Percentiles rank a stretch among this genome's conserved stretches.
These are phyloP conservation scores for Mycena vulgaris DNA, from an alignment of 768 basidiomycete species.

Conservation along the genomic window DNA sequence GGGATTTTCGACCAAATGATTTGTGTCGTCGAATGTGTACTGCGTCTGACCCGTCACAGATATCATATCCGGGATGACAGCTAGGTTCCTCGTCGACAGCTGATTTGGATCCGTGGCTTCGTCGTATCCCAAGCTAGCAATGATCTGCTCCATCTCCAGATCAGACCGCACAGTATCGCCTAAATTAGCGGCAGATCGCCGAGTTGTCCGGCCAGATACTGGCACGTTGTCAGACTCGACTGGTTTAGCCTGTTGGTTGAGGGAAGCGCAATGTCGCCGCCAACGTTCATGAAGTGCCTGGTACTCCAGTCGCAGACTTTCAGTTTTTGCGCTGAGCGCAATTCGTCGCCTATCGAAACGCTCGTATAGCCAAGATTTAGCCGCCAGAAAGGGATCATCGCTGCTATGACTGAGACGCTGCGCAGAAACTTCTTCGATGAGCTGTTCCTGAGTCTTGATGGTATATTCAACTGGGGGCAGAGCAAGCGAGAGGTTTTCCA, in stretches of 20 bases:
- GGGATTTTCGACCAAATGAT: slow-evolving; percentile 84
- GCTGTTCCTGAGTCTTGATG: slow-evolving; percentile 55
- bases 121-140: slow-evolving; percentile 93
- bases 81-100: slow-evolving; percentile 88
- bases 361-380: slow-evolving; percentile 66
- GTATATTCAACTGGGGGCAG: slow-evolving; percentile 47
- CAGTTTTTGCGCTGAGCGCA: slow-evolving; percentile 66
- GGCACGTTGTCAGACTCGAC: slow-evolving; percentile 55
- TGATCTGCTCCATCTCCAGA: slow-evolving; percentile 97
- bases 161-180: slow-evolving; percentile 95
- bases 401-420: slow-evolving; percentile 53
- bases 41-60: slow-evolving; percentile 76
- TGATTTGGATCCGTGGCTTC: slow-evolving; percentile 94
- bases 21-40: slow-evolving; percentile 87
- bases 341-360: slow-evolving; percentile 70
- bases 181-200: slow-evolving; percentile 77
- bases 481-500: slow-evolving; percentile 68
- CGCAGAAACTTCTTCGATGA: slow-evolving; percentile 65
- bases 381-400: slow-evolving; percentile 54
- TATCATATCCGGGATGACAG: slow-evolving; percentile 93
- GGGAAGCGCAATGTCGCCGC: slow-evolving; percentile 76
- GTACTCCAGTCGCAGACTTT: slow-evolving; percentile 77
- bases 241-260: slow-evolving; percentile 74
- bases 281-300: slow-evolving; percentile 78
- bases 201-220: slow-evolving; percentile 73